Conservation (phyloP, 1,139 yeast species). For the Taphrina flavorubra region DNA sequence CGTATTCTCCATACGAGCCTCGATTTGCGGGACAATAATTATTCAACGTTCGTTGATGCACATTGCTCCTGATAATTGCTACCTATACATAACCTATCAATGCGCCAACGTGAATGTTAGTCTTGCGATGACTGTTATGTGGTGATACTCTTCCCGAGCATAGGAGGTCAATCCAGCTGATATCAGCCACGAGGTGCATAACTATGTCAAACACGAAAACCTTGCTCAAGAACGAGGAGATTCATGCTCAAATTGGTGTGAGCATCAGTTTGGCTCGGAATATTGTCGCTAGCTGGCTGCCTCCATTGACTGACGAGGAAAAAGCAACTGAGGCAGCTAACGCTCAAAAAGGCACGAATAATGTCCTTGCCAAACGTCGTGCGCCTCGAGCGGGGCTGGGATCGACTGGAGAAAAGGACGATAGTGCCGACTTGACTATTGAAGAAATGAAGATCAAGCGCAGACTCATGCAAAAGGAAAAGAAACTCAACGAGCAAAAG, state of each 20-base stretch:
- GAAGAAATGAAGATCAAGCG: slow-evolving; percentile 25
- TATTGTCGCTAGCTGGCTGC: slow-evolving; percentile 35
- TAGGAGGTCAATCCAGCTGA: no score
- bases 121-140: neutral
- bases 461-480: slow-evolving; percentile 13
- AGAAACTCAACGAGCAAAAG: neutral
- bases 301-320: slow-evolving; percentile 27
- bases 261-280: slow-evolving; percentile 37
- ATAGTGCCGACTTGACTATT: neutral
- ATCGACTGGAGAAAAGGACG: slow-evolving; percentile 11
- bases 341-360: neutral
- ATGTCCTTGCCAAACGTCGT: slow-evolving; percentile 19
- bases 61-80: no score
- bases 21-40: neutral
- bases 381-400: slow-evolving; percentile 27
- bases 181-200: no score
- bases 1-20: neutral
- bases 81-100: neutral
- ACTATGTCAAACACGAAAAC: slow-evolving; percentile 1
- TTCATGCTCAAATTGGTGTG: slow-evolving; percentile 36
- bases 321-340: neutral
- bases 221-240: slow-evolving; percentile 4
- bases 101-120: neutral
- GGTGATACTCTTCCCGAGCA: no score
- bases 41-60: neutral